These are phyloP conservation scores for Eucalyptus coolabah DNA, from an alignment of 345 rosid species.

Conservation along the genomic window DNA sequence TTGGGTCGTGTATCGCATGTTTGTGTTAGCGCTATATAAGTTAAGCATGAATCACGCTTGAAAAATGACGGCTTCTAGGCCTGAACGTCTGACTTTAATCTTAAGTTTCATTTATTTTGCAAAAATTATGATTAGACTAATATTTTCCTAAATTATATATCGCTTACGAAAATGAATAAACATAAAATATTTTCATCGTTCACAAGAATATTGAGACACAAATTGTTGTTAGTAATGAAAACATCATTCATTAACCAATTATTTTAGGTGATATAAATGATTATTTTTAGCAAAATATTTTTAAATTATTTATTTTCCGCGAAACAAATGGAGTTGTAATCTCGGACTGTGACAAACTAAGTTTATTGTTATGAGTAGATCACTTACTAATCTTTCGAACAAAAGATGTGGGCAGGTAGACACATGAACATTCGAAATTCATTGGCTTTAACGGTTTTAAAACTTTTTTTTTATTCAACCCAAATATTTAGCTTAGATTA, in stretches of 20 bases:
- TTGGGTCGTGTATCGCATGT: too few species aligned
- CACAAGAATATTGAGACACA: background rate
- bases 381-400: background rate
- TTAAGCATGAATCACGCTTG: background rate
- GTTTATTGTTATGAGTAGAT: background rate
- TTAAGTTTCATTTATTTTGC: background rate
- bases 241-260: too few species aligned
- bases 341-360: rapidly evolving
- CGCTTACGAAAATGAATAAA: rapidly evolving
- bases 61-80: background rate
- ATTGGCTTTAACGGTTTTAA: background rate
- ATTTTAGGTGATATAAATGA: too few species aligned
- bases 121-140: too few species aligned
- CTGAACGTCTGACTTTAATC: background rate
- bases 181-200: too few species aligned
- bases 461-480: background rate
- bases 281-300: too few species aligned
- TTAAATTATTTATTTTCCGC: too few species aligned
- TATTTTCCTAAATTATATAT: too few species aligned
- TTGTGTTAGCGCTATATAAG: background rate
- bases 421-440: background rate
- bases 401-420: background rate
- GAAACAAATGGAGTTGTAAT: background rate
- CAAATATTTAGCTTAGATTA: background rate
- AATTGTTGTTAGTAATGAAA: too few species aligned